A percentile compares a stretch with the other conserved stretches of the same genome.
Evolutionary conservation across 768 basidiomycete species (phyloP).

Genomic region (Russula griseocarnosa): DNA sequence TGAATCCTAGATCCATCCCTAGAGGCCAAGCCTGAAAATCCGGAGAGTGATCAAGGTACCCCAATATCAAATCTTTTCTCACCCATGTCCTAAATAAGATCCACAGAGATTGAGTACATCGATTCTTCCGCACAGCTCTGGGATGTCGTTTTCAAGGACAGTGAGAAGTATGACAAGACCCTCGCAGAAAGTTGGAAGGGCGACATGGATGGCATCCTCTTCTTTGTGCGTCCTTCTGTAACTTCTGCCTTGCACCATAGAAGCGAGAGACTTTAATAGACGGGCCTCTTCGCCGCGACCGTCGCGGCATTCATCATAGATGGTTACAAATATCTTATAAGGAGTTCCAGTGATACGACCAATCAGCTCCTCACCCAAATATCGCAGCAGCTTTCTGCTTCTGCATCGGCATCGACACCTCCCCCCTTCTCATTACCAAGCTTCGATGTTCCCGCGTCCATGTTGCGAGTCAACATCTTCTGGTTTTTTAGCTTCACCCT

Average conservation of each 20-base stretch:
- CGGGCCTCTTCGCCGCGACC: conserved; percentile 13
- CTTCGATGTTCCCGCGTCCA: background rate
- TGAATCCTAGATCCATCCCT: background rate
- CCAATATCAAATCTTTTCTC: background rate
- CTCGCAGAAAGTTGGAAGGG: conserved; percentile 19
- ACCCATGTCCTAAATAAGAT: background rate
- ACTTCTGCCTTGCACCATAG: background rate
- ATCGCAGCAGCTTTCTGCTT: conserved; percentile 11
- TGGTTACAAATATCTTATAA: conserved; percentile 1
- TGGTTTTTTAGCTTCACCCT: conserved; percentile 14
- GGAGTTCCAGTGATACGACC: conserved; percentile 8
- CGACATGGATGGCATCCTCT: conserved; percentile 11
- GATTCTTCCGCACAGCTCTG: conserved; percentile 21
- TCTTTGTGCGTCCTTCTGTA: conserved; percentile 6
- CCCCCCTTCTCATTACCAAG: conserved; percentile 4
- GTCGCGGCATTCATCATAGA: conserved; percentile 9
- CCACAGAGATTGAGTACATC: conserved; percentile 10
- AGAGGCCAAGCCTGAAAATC: background rate
- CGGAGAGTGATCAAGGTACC: background rate
- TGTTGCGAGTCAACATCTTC: conserved; percentile 2
- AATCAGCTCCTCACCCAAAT: conserved; percentile 17
- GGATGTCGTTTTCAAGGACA: conserved; percentile 15
- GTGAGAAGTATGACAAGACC: conserved; percentile 18
- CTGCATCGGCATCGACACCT: background rate
- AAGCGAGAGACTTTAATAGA: background rate